phyloP scores from a whole-genome alignment of 176 grass and related monocot genomes.

The Oryza meridionalis region DNA sequence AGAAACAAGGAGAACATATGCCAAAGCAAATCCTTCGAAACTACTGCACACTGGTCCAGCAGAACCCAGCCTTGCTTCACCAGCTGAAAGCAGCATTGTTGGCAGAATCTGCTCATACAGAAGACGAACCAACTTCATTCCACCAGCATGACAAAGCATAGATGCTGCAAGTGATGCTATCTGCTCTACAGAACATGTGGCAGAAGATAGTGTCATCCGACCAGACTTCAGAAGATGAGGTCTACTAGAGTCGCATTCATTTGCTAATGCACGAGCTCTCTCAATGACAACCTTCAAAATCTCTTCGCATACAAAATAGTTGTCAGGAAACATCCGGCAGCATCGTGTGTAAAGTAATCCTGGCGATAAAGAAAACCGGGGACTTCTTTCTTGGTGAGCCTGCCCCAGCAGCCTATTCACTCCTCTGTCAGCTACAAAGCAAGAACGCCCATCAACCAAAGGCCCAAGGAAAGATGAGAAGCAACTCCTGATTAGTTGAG shows the following conservation, averaged over 20 bases:
- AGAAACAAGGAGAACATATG: constrained; percentile 63
- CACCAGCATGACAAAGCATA: constrained; percentile 70
- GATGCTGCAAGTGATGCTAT: constrained; percentile 60
- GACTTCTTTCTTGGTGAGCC: constrained; percentile 23
- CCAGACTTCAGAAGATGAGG: constrained; percentile 55
- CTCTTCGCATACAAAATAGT: constrained; percentile 61
- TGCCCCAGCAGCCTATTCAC: constrained; percentile 56
- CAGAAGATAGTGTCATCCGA: constrained; percentile 53
- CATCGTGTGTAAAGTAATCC: constrained; percentile 64
- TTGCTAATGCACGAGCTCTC: constrained; percentile 54
- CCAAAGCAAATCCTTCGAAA: constrained; percentile 69
- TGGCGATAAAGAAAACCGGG: constrained; percentile 45
- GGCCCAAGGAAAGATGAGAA: constrained; percentile 78
- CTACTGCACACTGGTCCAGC: constrained; percentile 54
- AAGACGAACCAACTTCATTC: constrained; percentile 56
- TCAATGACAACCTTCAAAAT: constrained; percentile 70
- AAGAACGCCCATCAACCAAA: constrained; percentile 35
- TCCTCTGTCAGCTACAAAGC: constrained; percentile 43
- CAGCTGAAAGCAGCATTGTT: constrained; percentile 65
- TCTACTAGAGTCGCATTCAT: constrained; percentile 46
- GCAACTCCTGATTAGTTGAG: constrained; percentile 79
- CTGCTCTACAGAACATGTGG: constrained; percentile 55
- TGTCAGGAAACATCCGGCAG: constrained; percentile 60
- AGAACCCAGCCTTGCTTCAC: constrained; percentile 48
- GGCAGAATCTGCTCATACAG: constrained; percentile 74